A percentile compares a stretch with the other conserved stretches of the same genome.
Conservation (phyloP, 345 rosid genomes). For the Boechera stricta region DNA sequence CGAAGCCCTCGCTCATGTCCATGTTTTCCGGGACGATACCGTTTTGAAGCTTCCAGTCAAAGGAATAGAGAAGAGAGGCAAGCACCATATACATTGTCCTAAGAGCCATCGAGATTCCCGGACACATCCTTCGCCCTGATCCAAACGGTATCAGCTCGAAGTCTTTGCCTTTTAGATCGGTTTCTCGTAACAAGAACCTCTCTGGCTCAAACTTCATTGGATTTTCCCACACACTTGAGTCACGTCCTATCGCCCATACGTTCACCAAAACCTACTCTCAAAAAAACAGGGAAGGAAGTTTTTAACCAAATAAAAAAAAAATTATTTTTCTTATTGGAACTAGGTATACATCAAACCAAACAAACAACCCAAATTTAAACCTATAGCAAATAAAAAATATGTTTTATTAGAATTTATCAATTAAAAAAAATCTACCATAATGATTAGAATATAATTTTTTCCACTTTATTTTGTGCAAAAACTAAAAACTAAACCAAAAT, state of each 20-base stretch:
- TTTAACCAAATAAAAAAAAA: background rate
- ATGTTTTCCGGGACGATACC: constrained; percentile 42
- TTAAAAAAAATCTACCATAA: background rate
- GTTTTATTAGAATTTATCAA: background rate
- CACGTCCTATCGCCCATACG: constrained; percentile 49
- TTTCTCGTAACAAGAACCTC: constrained; percentile 32
- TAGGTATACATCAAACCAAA: background rate
- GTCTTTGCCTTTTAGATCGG: constrained; percentile 35
- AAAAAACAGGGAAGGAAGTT: background rate
- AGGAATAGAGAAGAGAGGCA: constrained; percentile 51
- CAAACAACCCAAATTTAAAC: background rate
- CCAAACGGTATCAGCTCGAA: constrained; percentile 44
- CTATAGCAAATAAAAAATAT: no score
- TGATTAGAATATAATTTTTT: background rate
- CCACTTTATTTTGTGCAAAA: background rate
- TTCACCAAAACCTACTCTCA: constrained; percentile 44
- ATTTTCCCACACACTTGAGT: constrained; percentile 46
- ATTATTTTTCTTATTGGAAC: no score
- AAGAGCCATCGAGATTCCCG: constrained; percentile 46
- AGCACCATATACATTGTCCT: constrained; percentile 51
- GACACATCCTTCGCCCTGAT: constrained; percentile 43
- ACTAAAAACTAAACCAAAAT: background rate
- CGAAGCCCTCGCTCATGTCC: constrained; percentile 50
- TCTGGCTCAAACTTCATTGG: constrained; percentile 48
- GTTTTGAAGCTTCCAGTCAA: constrained; percentile 52